Conservation (phyloP, 2,329 filamentous ascomycete genomes). For the Aspergillus sp. region DNA sequence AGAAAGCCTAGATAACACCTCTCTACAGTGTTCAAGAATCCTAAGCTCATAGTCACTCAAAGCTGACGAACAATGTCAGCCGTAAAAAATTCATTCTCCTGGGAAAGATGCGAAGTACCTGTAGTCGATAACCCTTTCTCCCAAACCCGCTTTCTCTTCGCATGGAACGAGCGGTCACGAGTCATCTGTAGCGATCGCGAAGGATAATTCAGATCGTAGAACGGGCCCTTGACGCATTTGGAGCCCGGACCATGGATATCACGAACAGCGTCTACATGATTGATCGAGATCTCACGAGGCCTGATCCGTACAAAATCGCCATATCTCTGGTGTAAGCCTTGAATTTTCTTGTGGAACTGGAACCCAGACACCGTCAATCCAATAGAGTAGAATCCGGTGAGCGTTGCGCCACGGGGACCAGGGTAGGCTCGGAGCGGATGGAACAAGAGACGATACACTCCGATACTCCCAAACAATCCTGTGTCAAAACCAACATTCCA, state of each 20-base stretch:
- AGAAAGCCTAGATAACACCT: background rate
- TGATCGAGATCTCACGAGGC: slow-evolving; percentile 7
- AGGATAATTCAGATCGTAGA: slow-evolving; percentile 2
- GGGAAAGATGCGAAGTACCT: background rate
- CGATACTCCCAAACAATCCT: slow-evolving; percentile 2
- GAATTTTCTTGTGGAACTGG: background rate
- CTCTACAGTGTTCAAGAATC: background rate
- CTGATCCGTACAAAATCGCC: slow-evolving; percentile 5
- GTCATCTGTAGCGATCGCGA: slow-evolving; percentile 1
- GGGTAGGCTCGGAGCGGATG: slow-evolving; percentile 15
- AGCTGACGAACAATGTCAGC: background rate
- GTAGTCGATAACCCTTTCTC: background rate
- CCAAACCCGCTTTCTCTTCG: background rate
- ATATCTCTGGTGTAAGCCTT: slow-evolving; percentile 5
- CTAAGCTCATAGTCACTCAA: background rate
- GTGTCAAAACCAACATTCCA: background rate
- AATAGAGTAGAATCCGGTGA: background rate
- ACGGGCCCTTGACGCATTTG: slow-evolving; percentile 1
- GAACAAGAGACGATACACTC: slow-evolving; percentile 10
- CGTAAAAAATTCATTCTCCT: too few species aligned
- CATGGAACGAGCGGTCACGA: background rate
- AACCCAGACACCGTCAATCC: background rate
- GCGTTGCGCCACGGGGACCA: background rate
- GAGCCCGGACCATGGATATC: slow-evolving; percentile 5
- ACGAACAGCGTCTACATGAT: background rate